A percentile compares a stretch with the other conserved stretches of the same genome.
Conservation (phyloP, 2,329 filamentous ascomycete species). For the Cordyceps javanica region DNA sequence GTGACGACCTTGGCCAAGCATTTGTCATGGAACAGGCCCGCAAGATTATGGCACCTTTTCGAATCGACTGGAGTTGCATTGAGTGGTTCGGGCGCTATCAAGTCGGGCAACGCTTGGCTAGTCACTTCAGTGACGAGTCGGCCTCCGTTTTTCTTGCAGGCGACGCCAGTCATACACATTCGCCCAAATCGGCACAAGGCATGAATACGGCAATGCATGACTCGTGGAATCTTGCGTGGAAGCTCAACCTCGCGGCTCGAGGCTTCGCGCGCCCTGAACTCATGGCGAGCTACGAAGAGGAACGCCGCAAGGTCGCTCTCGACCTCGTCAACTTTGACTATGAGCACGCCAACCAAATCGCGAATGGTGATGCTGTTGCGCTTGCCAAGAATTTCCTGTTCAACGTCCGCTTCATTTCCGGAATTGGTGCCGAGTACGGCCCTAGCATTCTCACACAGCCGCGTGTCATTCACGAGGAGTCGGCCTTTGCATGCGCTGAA, state of each 20-base stretch:
- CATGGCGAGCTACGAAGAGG: slow-evolving; percentile 55
- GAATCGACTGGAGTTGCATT: slow-evolving; percentile 51
- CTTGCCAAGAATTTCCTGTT: slow-evolving; percentile 63
- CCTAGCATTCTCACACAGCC: slow-evolving; percentile 45
- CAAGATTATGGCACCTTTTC: slow-evolving; percentile 54
- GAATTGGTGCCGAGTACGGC: slow-evolving; percentile 58
- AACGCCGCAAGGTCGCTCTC: slow-evolving; percentile 55
- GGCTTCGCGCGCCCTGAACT: slow-evolving; percentile 49
- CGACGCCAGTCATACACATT: slow-evolving; percentile 67
- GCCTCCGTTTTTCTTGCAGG: slow-evolving; percentile 61
- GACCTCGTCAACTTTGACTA: slow-evolving; percentile 56
- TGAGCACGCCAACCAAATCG: slow-evolving; percentile 51
- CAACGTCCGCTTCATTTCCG: slow-evolving; percentile 68
- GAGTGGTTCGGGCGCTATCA: slow-evolving; percentile 70
- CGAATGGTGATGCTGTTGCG: slow-evolving; percentile 55
- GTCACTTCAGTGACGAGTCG: slow-evolving; percentile 58
- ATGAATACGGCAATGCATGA: slow-evolving; percentile 60
- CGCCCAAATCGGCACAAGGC: slow-evolving; percentile 64
- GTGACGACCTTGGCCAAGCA: slow-evolving; percentile 44
- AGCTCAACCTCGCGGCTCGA: slow-evolving; percentile 46
- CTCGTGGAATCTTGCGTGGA: slow-evolving; percentile 53
- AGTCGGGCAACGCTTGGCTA: slow-evolving; percentile 65
- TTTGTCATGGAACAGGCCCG: slow-evolving; percentile 65
- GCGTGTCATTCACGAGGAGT: slow-evolving; percentile 36
- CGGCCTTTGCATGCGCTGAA: slow-evolving; percentile 1